Evolutionary conservation across 768 basidiomycete genomes (phyloP).

Genomic region (Gloeophyllum trabeum): DNA sequence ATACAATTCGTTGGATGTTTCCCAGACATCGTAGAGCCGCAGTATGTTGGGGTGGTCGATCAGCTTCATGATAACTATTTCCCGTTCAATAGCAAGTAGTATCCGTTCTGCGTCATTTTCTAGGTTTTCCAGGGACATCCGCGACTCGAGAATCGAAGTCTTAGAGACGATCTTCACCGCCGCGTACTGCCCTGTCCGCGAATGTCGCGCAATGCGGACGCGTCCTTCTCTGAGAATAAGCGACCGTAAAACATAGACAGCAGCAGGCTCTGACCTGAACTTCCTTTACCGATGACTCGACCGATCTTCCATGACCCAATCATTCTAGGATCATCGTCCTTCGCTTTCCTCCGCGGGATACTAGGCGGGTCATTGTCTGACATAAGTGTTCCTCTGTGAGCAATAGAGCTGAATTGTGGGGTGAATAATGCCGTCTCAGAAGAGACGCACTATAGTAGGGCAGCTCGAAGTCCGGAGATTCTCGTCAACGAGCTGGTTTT

Average conservation of each 20-base stretch:
- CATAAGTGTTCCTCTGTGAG: too few relatives aligned
- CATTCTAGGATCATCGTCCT: constrained; percentile 42
- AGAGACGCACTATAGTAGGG: too few relatives aligned
- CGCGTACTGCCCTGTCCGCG: constrained; percentile 80
- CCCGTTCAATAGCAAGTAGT: constrained; percentile 75
- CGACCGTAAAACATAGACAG: neutral
- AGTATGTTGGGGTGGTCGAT: constrained; percentile 93
- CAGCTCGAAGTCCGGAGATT: too few relatives aligned
- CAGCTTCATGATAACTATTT: constrained; percentile 97
- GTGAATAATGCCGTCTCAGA: too few relatives aligned
- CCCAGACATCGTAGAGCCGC: constrained; percentile 95
- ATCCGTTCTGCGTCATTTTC: constrained; percentile 69
- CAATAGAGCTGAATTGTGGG: too few relatives aligned
- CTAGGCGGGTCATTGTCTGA: too few relatives aligned
- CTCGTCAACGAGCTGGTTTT: too few relatives aligned
- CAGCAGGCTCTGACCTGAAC: constrained; percentile 42
- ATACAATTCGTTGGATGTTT: constrained; percentile 80
- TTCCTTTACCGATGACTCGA: constrained; percentile 72
- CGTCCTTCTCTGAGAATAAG: constrained; percentile 41
- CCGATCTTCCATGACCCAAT: constrained; percentile 82
- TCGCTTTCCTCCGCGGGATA: constrained; percentile 12
- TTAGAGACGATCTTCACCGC: constrained; percentile 94
- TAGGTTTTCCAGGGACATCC: constrained; percentile 46
- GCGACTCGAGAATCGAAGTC: constrained; percentile 1
- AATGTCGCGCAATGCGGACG: constrained; percentile 81